Percentiles rank a stretch among this genome's conserved stretches.
Evolutionary conservation across 164 flowering plant genomes (phyloP).

Genomic region (Macadamia integrifolia): DNA sequence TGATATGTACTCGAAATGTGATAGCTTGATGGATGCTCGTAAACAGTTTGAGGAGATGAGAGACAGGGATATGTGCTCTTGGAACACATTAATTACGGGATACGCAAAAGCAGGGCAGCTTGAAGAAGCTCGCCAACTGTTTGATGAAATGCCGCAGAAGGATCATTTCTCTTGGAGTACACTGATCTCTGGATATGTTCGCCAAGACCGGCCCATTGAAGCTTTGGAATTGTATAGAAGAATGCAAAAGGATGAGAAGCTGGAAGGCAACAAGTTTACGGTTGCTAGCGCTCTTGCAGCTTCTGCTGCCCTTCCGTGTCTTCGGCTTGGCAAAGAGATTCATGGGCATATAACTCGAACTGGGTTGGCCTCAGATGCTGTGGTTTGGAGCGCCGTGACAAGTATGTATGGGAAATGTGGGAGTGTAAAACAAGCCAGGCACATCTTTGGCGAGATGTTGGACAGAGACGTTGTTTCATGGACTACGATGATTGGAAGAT

Average conservation of each 20-base stretch:
- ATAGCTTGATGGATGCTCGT: slow-evolving; percentile 16
- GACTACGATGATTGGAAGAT: too few species aligned
- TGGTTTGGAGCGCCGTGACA: too few species aligned
- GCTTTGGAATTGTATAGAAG: slow-evolving; percentile 22
- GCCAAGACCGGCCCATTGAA: slow-evolving; percentile 14
- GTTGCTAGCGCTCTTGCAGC: slow-evolving; percentile 26
- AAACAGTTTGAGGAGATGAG: slow-evolving; percentile 25
- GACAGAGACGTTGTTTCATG: too few species aligned
- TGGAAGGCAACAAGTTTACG: slow-evolving; percentile 19
- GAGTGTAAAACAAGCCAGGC: too few species aligned
- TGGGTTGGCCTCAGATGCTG: too few species aligned
- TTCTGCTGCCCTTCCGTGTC: slow-evolving; percentile 20
- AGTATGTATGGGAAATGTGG: too few species aligned
- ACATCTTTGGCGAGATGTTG: too few species aligned
- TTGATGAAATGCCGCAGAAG: too few species aligned
- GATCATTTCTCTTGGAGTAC: too few species aligned
- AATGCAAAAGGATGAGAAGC: slow-evolving; percentile 15
- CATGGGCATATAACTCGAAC: too few species aligned
- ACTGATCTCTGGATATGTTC: slow-evolving; percentile 6
- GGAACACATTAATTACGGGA: slow-evolving; percentile 8
- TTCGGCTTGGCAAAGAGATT: slow-evolving; percentile 24
- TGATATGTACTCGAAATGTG: slow-evolving; percentile 19
- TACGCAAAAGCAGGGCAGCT: too few species aligned
- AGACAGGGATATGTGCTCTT: slow-evolving; percentile 22
- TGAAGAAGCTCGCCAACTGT: too few species aligned